Conservation (phyloP, 768 basidiomycete species). For the Xerocomellus amylosporus region DNA sequence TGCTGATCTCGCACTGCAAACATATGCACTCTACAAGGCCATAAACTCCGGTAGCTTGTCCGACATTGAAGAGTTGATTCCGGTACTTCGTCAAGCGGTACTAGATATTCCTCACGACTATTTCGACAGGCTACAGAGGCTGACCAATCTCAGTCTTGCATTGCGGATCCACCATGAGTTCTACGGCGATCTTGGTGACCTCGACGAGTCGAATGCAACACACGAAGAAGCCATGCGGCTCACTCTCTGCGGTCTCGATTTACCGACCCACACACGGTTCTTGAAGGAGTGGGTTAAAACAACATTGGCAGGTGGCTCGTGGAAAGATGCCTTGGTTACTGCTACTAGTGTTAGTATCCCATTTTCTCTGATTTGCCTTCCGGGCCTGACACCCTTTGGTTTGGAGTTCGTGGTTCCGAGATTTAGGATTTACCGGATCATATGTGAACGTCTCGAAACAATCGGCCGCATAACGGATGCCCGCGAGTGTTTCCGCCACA, state of each 20-base stretch:
- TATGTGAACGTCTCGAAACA: neutral
- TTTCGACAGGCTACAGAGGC: neutral
- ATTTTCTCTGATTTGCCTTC: too few species aligned
- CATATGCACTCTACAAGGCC: neutral
- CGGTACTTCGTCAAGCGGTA: neutral
- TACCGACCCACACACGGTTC: too few species aligned
- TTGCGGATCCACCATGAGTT: too few species aligned
- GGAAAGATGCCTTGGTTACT: too few species aligned
- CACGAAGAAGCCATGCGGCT: too few species aligned
- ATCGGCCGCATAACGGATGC: neutral
- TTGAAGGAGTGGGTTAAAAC: too few species aligned
- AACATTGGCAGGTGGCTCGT: too few species aligned
- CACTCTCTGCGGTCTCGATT: too few species aligned
- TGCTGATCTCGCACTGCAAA: neutral
- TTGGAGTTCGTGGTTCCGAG: neutral
- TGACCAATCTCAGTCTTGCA: slow-evolving; percentile 10
- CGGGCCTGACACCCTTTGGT: too few species aligned
- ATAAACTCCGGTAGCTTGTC: neutral
- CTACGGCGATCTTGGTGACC: too few species aligned
- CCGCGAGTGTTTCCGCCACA: neutral
- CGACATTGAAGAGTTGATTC: neutral
- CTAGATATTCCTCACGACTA: neutral
- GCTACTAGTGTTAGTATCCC: too few species aligned
- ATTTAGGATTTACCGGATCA: neutral
- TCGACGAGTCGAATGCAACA: too few species aligned